A percentile compares a stretch with the other conserved stretches of the same genome.
These are phyloP conservation scores for Coprinopsis sp. DNA, from an alignment of 768 basidiomycete genomes.

Conservation along the genomic window DNA sequence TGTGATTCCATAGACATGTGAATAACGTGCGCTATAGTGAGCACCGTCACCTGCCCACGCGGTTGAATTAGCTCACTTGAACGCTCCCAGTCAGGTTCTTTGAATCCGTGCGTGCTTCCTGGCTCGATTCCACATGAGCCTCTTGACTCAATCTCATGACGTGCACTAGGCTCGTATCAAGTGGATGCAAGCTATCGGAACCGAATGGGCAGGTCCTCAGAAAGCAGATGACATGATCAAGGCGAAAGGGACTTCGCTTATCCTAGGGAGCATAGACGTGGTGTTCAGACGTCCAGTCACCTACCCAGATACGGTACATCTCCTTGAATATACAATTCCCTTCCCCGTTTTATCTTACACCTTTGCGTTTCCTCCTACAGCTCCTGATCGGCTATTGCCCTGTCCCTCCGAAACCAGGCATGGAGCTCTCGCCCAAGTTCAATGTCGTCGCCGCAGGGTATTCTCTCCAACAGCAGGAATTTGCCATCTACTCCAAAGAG, in stretches of 20 bases:
- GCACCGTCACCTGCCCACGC: constrained; percentile 8
- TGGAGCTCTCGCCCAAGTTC: constrained; percentile 40
- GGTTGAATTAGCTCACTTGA: not conserved
- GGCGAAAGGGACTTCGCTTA: constrained; percentile 64
- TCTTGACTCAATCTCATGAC: constrained; percentile 1
- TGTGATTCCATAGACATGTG: constrained; percentile 50
- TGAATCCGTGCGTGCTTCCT: constrained; percentile 51
- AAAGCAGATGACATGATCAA: constrained; percentile 54
- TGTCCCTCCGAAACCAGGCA: constrained; percentile 24
- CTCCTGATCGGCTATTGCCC: constrained; percentile 63
- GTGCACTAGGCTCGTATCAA: constrained; percentile 58
- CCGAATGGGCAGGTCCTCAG: constrained; percentile 53
- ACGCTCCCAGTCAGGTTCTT: constrained; percentile 54
- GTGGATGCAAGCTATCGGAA: constrained; percentile 58
- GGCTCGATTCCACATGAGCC: not conserved
- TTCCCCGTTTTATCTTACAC: constrained; percentile 15
- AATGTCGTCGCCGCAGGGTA: constrained; percentile 51
- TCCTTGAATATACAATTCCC: constrained; percentile 20
- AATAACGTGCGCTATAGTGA: constrained; percentile 73
- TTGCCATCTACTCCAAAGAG: constrained; percentile 63
- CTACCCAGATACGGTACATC: constrained; percentile 68
- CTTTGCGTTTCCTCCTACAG: constrained; percentile 27
- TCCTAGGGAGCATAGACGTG: constrained; percentile 66
- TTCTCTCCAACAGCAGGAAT: constrained; percentile 55
- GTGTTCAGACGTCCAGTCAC: constrained; percentile 68